phyloP scores from a whole-genome alignment of 75 land plant species.

The Sequoia sempervirens region DNA sequence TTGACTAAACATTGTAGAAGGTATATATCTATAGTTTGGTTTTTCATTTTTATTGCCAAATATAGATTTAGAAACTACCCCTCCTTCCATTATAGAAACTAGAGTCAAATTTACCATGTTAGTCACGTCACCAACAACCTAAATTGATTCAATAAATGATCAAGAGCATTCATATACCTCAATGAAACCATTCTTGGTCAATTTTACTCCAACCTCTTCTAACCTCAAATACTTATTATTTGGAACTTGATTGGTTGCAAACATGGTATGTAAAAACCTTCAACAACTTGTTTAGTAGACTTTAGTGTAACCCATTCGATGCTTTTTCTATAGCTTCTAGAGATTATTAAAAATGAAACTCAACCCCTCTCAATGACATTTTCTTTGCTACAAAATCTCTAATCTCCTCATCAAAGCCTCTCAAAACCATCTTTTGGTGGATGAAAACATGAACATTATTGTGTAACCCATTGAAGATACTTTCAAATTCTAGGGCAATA shows the following conservation, averaged over 20 bases:
- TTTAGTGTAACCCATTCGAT: slow-evolving; percentile 65
- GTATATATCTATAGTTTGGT: slow-evolving; percentile 85
- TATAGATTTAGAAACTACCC: slow-evolving; percentile 84
- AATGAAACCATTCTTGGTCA: slow-evolving; percentile 83
- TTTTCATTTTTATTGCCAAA: slow-evolving; percentile 81
- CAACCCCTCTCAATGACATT: slow-evolving; percentile 83
- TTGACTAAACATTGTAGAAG: no score
- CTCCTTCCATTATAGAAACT: slow-evolving; percentile 99
- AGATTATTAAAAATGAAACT: slow-evolving; percentile 85
- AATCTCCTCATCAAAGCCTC: slow-evolving; percentile 94
- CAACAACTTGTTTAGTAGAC: slow-evolving; percentile 72
- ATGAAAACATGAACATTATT: slow-evolving; percentile 91
- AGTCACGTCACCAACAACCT: slow-evolving; percentile 99
- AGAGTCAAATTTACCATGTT: slow-evolving; percentile 92
- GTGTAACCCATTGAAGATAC: slow-evolving; percentile 88
- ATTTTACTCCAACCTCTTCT: slow-evolving; percentile 81
- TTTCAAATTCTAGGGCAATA: slow-evolving; percentile 97
- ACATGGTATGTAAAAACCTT: slow-evolving; percentile 88
- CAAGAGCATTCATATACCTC: slow-evolving; percentile 89
- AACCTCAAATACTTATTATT: slow-evolving; percentile 96
- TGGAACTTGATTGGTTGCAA: slow-evolving; percentile 93
- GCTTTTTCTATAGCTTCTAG: slow-evolving; percentile 80
- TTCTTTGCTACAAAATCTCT: slow-evolving; percentile 93
- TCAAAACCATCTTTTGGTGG: slow-evolving; percentile 69
- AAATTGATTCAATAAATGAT: slow-evolving; percentile 83